Evolutionary conservation across 345 rosid species (phyloP).

Genomic region (Erucastrum elatum): DNA sequence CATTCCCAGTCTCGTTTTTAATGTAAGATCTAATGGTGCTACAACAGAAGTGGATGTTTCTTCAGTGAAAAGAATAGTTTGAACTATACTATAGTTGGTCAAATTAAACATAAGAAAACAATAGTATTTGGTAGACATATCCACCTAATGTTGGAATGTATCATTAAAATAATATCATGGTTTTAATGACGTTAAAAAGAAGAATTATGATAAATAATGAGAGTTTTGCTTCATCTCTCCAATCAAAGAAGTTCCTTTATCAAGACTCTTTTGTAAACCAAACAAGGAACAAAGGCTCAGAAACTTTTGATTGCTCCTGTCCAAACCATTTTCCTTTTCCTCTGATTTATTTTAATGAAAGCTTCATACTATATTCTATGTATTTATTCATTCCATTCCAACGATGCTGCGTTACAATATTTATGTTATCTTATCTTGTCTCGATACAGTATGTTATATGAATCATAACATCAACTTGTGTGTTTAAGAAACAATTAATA

Average conservation of each 20-base stretch:
- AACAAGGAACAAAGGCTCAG: constrained; percentile 35
- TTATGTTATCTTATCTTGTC: neutral
- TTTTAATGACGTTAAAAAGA: neutral
- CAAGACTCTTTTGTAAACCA: constrained; percentile 41
- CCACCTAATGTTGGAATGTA: constrained; percentile 35
- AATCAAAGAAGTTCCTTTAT: constrained; percentile 42
- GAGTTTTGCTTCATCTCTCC: constrained; percentile 37
- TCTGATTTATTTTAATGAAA: neutral
- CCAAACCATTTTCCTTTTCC: neutral
- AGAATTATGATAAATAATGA: constrained; percentile 14
- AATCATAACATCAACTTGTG: too few relatives aligned
- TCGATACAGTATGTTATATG: neutral
- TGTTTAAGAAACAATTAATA: too few relatives aligned
- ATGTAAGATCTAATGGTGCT: constrained; percentile 17
- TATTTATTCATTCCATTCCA: neutral
- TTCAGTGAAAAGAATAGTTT: neutral
- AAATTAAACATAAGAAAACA: constrained; percentile 20
- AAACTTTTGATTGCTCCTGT: constrained; percentile 33
- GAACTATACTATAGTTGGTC: constrained; percentile 16
- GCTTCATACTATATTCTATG: neutral
- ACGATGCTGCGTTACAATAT: neutral
- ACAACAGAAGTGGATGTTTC: constrained; percentile 9
- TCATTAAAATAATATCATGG: constrained; percentile 9
- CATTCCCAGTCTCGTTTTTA: neutral
- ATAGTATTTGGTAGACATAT: constrained; percentile 18